These are phyloP conservation scores for Jaapia argillacea DNA, from an alignment of 768 basidiomycete genomes.

Conservation along the genomic window DNA sequence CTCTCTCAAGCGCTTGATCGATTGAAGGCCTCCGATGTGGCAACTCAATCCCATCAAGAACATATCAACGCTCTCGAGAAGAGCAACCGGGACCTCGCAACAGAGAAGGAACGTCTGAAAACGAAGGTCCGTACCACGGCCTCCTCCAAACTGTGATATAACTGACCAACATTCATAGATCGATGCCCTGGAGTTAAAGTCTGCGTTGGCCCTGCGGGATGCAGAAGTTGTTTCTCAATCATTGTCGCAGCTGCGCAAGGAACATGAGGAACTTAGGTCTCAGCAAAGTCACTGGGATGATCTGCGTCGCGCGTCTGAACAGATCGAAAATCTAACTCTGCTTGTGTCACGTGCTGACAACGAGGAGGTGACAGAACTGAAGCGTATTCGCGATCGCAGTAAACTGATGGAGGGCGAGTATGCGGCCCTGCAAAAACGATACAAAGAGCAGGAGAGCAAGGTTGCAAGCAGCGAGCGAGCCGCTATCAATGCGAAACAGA, in stretches of 20 bases:
- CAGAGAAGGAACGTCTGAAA: slow-evolving; percentile 47
- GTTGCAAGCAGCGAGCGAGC: slow-evolving; percentile 50
- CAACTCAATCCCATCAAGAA: slow-evolving; percentile 47
- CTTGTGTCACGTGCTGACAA: slow-evolving; percentile 55
- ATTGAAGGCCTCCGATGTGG: slow-evolving; percentile 64
- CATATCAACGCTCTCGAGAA: slow-evolving; percentile 57
- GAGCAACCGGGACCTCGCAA: slow-evolving; percentile 38
- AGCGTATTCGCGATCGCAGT: slow-evolving; percentile 46
- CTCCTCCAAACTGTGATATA: slow-evolving; percentile 7
- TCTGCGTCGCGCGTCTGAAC: slow-evolving; percentile 57
- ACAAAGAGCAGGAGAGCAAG: slow-evolving; percentile 63
- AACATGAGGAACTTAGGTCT: slow-evolving; percentile 44
- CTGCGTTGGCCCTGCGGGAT: slow-evolving; percentile 48
- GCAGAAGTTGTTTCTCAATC: slow-evolving; percentile 46
- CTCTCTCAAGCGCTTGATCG: slow-evolving; percentile 64
- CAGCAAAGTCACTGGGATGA: slow-evolving; percentile 79
- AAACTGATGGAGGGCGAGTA: slow-evolving; percentile 60
- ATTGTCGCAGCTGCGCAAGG: slow-evolving; percentile 42
- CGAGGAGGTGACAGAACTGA: slow-evolving; percentile 65
- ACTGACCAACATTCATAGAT: slow-evolving; percentile 29
- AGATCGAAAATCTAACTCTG: slow-evolving; percentile 57
- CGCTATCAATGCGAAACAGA: slow-evolving; percentile 47
- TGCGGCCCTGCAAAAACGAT: slow-evolving; percentile 54
- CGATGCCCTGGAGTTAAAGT: slow-evolving; percentile 49
- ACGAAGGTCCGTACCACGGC: slow-evolving; percentile 37